A percentile compares a stretch with the other conserved stretches of the same genome.
phyloP scores from a whole-genome alignment of 2,329 filamentous ascomycete genomes.

The Penicillium concentricum region DNA sequence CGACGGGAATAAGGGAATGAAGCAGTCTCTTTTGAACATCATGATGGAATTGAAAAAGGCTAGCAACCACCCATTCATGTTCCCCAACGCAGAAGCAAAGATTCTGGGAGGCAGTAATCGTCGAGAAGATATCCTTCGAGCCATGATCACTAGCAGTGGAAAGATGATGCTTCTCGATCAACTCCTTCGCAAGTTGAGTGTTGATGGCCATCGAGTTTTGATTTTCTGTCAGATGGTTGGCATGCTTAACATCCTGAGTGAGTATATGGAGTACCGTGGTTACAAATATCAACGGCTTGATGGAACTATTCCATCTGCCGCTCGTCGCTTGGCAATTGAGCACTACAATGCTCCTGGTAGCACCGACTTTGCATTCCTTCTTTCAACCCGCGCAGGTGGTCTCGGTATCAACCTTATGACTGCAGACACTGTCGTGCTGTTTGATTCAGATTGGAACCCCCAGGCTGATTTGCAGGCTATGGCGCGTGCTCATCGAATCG shows the following conservation, averaged over 20 bases:
- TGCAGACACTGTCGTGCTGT: constrained; percentile 94
- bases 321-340: constrained; percentile 90
- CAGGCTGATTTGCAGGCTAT: constrained; percentile 98
- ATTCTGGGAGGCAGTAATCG: constrained; percentile 77
- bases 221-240: constrained; percentile 99
- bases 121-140: constrained; percentile 87
- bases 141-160: constrained; percentile 92
- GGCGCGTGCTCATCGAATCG: constrained; percentile 96
- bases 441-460: constrained; percentile 95
- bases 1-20: constrained; percentile 84
- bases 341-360: constrained; percentile 98
- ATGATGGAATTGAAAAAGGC: constrained; percentile 99
- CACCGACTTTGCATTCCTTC: constrained; percentile 91
- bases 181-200: constrained; percentile 88
- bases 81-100: constrained; percentile 86
- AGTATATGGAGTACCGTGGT: constrained; percentile 89
- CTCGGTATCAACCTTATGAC: constrained; percentile 99
- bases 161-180: constrained; percentile 99
- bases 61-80: constrained; percentile 98
- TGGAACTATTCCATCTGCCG: constrained; percentile 85
- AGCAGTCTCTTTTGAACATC: constrained; percentile 93
- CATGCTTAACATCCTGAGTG: constrained; percentile 93
- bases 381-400: constrained; percentile 93
- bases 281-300: constrained; percentile 94
- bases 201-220: constrained; percentile 89